Base-by-base conservation (phyloP, 306 rosid genomes). In the Albizia julibrissin region DNA sequence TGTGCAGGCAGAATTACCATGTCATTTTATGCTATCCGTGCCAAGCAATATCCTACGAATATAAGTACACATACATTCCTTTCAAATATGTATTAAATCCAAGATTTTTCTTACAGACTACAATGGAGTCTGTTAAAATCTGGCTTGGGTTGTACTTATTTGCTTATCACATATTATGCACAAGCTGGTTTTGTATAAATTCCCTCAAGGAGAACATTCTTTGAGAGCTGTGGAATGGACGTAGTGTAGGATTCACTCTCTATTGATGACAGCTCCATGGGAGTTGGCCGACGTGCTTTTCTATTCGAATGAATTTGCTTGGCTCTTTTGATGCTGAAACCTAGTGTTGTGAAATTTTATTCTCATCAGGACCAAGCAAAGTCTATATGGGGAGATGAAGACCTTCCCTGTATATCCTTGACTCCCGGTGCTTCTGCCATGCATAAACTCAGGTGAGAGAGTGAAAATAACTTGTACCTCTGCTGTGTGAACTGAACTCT, bases 391-490 rank as follows among this genome's bases (percentile, higher is more conserved):
- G 98, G 94, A 64, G 97, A 83, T 37, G 92, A 86, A 78, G 94
- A 91, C 85, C 83, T 95, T 66, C 87, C 92, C 33, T 95, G 98
- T 86, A 88, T 93, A 89, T 88, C 94, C 69, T 69, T 95, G 74
- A 75, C 91, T 44, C 85, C 91, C 15, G 98, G 98, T 73, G 91
- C 95, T 56, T 95, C 98, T 59, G 87, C 95, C 15, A 95, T 93
- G 99, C 97, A 93, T 86, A 95, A 91, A 87, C 98, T 95, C 65
- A 77, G 99, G 99, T 91, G 87, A 84, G 88, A 85, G 86, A 81
- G 64, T 66, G 74, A 74, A 65, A 77, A 6, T 71, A 77, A 72
- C 67, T 34, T 18, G 31, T 13, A 40, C 58, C 58, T 50, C 58
- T 19, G 59, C 22, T 8, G 24, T 18, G 59, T 52, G 59, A 52